A percentile compares a stretch with the other conserved stretches of the same genome.
Evolutionary conservation across 768 basidiomycete species (phyloP).

Genomic region (Lentinula raphanica): DNA sequence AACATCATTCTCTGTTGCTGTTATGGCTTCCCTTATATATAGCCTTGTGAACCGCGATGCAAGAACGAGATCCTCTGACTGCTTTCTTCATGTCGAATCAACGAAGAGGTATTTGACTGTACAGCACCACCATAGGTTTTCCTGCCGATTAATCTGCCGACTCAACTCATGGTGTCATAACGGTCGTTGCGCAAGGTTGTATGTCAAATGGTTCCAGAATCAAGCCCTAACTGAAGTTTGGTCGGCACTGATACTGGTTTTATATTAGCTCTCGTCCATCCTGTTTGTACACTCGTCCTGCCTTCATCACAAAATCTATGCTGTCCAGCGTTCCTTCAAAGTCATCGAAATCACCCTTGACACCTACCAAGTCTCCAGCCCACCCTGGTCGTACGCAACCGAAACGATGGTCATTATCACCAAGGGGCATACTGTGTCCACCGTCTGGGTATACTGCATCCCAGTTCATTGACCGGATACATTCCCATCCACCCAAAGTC

Average conservation of each 20-base stretch:
- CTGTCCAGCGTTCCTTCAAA: slow-evolving; percentile 43
- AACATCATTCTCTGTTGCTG: no score
- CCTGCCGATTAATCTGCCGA: no score
- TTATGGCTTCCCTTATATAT: no score
- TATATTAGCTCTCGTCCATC: slow-evolving; percentile 22
- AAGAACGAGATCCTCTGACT: no score
- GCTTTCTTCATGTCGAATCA: no score
- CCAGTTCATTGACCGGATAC: slow-evolving; percentile 43
- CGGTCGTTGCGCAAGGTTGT: no score
- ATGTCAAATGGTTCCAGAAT: no score
- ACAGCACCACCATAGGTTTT: no score
- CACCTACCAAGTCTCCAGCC: slow-evolving; percentile 44
- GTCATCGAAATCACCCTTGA: slow-evolving; percentile 34
- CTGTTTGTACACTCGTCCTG: slow-evolving; percentile 40
- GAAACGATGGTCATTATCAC: slow-evolving; percentile 52
- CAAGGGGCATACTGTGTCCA: slow-evolving; percentile 22
- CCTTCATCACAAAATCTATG: slow-evolving; percentile 57
- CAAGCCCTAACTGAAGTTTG: no score
- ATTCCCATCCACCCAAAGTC: slow-evolving; percentile 56
- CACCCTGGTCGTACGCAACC: slow-evolving; percentile 50
- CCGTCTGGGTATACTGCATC: slow-evolving; percentile 29
- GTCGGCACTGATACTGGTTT: background rate
- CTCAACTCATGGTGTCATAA: no score
- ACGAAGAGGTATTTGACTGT: no score
- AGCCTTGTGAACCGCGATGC: no score